These are phyloP conservation scores for Schizophyllum amplum DNA, from an alignment of 1,284 basidiomycete species.

Conservation along the genomic window DNA sequence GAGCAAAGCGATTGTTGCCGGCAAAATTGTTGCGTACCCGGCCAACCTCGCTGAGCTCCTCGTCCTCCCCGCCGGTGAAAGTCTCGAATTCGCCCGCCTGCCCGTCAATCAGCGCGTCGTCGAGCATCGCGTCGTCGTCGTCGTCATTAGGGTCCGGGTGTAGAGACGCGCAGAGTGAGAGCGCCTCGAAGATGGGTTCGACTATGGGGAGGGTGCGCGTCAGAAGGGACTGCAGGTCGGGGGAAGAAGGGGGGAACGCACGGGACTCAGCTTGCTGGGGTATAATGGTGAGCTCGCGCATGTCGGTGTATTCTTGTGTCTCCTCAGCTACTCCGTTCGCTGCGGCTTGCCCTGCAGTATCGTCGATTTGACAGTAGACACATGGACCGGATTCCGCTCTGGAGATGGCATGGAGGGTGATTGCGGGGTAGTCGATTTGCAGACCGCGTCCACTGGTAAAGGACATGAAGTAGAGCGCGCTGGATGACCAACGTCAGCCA, in stretches of 20 bases:
- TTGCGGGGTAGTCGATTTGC: conserved; percentile 73
- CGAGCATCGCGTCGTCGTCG: conserved; percentile 48
- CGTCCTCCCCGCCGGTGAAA: conserved; percentile 50
- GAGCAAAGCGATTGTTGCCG: conserved; percentile 72
- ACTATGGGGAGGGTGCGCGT: conserved; percentile 37
- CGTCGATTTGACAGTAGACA: conserved; percentile 88
- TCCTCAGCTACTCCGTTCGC: conserved; percentile 21
- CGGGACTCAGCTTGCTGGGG: conserved; percentile 51
- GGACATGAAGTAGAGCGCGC: conserved; percentile 73
- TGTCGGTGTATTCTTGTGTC: conserved; percentile 35
- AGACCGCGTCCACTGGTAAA: conserved; percentile 61
- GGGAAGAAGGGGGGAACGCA: conserved; percentile 29
- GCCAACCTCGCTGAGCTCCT: conserved; percentile 78
- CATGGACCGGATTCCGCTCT: conserved; percentile 56
- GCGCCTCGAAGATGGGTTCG: conserved; percentile 79
- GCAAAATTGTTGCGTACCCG: conserved; percentile 91
- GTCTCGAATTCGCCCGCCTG: conserved; percentile 44
- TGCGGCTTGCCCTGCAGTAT: conserved; percentile 25
- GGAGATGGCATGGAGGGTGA: conserved; percentile 86
- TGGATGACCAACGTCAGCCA: conserved; percentile 29
- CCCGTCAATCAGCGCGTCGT: conserved; percentile 55
- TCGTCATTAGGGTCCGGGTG: conserved; percentile 68
- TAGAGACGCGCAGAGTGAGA: conserved; percentile 85
- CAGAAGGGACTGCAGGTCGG: conserved; percentile 4
- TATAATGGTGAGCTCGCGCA: conserved; percentile 73